These are phyloP conservation scores for Metschnikowia baotianmanensis DNA, from an alignment of 805 yeast genomes.

Conservation along the genomic window DNA sequence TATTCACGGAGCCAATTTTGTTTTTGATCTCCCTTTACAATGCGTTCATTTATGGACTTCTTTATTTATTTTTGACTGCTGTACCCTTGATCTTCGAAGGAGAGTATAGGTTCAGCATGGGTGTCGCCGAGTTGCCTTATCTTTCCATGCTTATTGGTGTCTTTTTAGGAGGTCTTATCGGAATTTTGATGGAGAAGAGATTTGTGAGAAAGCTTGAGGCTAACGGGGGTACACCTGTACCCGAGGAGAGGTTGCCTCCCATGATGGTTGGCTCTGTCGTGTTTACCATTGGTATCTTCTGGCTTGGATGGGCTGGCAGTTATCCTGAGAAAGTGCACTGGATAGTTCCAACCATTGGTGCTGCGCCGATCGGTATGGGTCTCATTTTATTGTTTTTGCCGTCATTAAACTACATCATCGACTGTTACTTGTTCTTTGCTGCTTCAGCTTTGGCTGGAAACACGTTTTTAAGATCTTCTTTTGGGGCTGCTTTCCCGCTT, in stretches of 20 bases:
- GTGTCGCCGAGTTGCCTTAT: conserved; percentile 77
- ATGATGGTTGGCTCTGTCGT: conserved; percentile 20
- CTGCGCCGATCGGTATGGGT: conserved; percentile 53
- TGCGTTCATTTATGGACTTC: conserved; percentile 77
- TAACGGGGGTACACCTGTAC: conserved; percentile 20
- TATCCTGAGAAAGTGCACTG: conserved; percentile 21
- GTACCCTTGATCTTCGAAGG: conserved; percentile 58
- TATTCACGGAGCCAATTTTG: conserved; percentile 68
- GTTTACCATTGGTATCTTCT: conserved; percentile 19
- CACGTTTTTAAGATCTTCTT: conserved; percentile 63
- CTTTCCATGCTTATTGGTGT: conserved; percentile 72
- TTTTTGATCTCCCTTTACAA: conserved; percentile 67
- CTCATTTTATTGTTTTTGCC: conserved; percentile 66
- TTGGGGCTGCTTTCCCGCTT: conserved; percentile 66
- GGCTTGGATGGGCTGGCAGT: conserved; percentile 23
- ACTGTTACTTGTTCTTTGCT: conserved; percentile 65
- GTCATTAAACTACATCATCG: conserved; percentile 67
- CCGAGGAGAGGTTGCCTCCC: conserved; percentile 23
- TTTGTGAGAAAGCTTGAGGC: conserved; percentile 44
- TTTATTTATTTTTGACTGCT: conserved; percentile 71
- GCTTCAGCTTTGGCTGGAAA: conserved; percentile 55
- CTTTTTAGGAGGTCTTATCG: conserved; percentile 51
- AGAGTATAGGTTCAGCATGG: conserved; percentile 55
- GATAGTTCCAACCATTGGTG: conserved; percentile 57
- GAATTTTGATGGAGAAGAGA: conserved; percentile 53